Conservation (phyloP, 169 alveolate genomes). For the Amoebophrya sp. region DNA sequence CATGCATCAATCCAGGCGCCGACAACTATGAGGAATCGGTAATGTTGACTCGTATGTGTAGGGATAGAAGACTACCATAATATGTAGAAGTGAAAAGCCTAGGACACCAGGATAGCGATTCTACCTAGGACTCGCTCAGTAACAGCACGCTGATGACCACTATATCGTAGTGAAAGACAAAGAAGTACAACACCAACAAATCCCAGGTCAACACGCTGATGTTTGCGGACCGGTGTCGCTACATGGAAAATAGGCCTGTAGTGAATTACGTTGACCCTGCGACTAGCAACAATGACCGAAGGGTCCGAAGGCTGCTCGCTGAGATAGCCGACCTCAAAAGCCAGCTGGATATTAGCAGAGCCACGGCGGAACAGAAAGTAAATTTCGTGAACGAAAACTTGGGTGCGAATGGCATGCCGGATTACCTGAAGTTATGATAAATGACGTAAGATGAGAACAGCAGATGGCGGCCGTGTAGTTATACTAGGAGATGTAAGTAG, state of each 20-base stretch:
- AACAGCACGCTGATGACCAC: too few relatives aligned
- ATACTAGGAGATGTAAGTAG: too few relatives aligned
- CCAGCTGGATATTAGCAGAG: neutral
- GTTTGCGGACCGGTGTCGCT: constrained; percentile 35
- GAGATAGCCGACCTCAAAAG: neutral
- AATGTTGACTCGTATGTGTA: too few relatives aligned
- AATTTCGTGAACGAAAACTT: neutral
- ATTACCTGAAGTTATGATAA: neutral
- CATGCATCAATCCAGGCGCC: neutral
- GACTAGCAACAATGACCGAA: neutral
- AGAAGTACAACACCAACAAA: neutral
- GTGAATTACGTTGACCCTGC: neutral
- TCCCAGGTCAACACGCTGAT: constrained; percentile 9
- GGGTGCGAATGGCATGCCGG: neutral
- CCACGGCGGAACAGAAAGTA: neutral
- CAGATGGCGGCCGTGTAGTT: too few relatives aligned
- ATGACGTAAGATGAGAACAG: too few relatives aligned
- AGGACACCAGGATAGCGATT: too few relatives aligned
- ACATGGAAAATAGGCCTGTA: constrained; percentile 24
- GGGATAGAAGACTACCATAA: too few relatives aligned
- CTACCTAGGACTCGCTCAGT: too few relatives aligned
- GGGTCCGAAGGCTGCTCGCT: neutral
- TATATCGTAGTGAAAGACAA: too few relatives aligned
- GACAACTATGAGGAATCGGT: neutral
- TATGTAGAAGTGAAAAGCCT: too few relatives aligned